These are phyloP conservation scores for Corymbia citriodora DNA, from an alignment of 441 rosid species.

Conservation along the genomic window DNA sequence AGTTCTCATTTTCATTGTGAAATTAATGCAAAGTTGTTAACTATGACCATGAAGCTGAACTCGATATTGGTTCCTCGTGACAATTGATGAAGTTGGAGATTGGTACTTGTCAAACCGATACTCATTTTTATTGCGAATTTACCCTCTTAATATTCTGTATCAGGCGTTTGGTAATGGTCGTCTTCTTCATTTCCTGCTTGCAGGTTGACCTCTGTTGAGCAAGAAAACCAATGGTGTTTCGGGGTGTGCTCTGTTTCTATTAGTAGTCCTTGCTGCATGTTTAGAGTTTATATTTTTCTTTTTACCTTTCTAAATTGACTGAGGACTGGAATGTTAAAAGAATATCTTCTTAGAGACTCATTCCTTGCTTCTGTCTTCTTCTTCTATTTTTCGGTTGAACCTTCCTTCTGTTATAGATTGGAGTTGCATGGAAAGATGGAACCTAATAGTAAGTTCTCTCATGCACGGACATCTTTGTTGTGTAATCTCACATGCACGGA, in stretches of 20 bases:
- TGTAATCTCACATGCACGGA: not conserved
- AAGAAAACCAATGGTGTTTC: not conserved
- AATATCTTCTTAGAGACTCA: not conserved
- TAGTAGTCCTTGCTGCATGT: too few relatives aligned
- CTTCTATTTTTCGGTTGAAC: not conserved
- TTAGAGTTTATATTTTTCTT: too few relatives aligned
- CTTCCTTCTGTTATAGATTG: not conserved
- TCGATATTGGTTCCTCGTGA: fast-evolving
- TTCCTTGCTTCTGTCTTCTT: not conserved
- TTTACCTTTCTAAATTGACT: not conserved
- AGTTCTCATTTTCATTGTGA: not conserved
- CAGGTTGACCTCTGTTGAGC: not conserved
- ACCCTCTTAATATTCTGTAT: not conserved
- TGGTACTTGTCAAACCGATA: not conserved
- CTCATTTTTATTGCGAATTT: not conserved
- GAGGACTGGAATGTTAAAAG: not conserved
- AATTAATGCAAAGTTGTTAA: not conserved
- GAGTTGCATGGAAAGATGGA: not conserved
- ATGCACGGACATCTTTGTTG: not conserved
- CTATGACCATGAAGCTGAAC: fast-evolving
- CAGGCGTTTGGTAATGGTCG: not conserved
- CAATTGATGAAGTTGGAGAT: not conserved
- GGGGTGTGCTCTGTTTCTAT: not conserved
- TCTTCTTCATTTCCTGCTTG: not conserved
- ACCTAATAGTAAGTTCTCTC: not conserved